Evolutionary conservation across 208 protist genomes (phyloP).

Genomic region (Trypanosoma mega): DNA sequence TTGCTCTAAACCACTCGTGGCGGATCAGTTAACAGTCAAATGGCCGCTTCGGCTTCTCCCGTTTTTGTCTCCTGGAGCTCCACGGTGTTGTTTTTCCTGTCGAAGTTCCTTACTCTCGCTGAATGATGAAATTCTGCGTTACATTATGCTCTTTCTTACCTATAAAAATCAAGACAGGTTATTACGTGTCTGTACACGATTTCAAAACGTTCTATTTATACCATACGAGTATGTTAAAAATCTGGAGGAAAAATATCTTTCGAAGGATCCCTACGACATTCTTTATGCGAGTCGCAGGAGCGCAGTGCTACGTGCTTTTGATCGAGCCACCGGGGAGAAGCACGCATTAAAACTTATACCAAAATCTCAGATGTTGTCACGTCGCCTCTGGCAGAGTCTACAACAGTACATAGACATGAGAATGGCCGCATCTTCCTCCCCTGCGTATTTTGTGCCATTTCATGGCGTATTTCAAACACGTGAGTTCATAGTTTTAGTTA

Average conservation of each 20-base stretch:
- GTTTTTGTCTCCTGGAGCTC: not conserved
- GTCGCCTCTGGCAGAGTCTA: constrained; percentile 26
- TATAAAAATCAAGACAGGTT: constrained; percentile 32
- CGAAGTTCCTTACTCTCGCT: constrained; percentile 20
- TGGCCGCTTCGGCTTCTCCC: not conserved
- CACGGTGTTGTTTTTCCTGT: constrained; percentile 27
- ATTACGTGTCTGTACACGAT: constrained; percentile 18
- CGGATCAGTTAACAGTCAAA: not conserved
- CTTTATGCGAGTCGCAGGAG: constrained; percentile 24
- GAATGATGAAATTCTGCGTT: constrained; percentile 18
- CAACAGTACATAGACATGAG: constrained; percentile 23
- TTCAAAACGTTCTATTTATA: constrained; percentile 18
- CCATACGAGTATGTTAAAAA: constrained; percentile 26
- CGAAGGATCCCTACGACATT: constrained; percentile 26
- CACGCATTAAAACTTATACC: constrained; percentile 23
- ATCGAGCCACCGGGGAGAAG: constrained; percentile 14
- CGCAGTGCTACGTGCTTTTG: constrained; percentile 23
- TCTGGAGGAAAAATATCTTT: constrained; percentile 21
- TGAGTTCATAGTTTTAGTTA: constrained; percentile 23
- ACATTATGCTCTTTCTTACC: constrained; percentile 31
- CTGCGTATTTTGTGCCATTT: constrained; percentile 15
- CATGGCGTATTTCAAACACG: constrained; percentile 17
- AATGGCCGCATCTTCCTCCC: constrained; percentile 8
- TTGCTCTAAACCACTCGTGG: constrained; percentile 11
- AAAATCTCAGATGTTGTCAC: constrained; percentile 25